Conservation (phyloP, 2,329 filamentous ascomycete species). For the Chalaropsis thielavioides region DNA sequence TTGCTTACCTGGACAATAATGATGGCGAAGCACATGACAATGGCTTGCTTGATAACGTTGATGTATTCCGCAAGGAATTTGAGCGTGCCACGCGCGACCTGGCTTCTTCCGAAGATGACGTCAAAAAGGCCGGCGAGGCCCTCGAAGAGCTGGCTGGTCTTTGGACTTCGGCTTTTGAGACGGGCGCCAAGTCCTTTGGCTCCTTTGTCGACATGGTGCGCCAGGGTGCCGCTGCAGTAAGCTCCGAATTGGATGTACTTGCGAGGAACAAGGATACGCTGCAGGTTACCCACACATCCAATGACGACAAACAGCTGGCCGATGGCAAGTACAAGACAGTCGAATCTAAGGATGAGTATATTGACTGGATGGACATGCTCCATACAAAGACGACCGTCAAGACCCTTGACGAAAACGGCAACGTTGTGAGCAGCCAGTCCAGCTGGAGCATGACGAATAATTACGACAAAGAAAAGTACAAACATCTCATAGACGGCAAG, state of each 20-base stretch:
- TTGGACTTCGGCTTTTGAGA: conserved; percentile 25
- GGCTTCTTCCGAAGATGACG: conserved; percentile 20
- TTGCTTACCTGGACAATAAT: background rate
- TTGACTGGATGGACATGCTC: conserved; percentile 31
- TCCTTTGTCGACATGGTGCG: conserved; percentile 26
- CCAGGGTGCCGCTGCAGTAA: conserved; percentile 21
- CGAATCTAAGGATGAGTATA: conserved; percentile 29
- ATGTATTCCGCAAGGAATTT: conserved; percentile 24
- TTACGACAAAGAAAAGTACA: conserved; percentile 17
- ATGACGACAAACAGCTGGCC: conserved; percentile 1
- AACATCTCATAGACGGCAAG: conserved; percentile 10
- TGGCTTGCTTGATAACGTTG: conserved; percentile 21
- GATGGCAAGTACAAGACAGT: conserved; percentile 24
- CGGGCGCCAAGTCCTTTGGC: conserved; percentile 29
- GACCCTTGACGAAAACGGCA: conserved; percentile 29
- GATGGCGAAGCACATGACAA: background rate
- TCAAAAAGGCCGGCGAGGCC: conserved; percentile 22
- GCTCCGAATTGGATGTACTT: conserved; percentile 14
- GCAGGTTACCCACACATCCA: background rate
- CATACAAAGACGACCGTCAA: conserved; percentile 30
- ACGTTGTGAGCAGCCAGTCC: conserved; percentile 29
- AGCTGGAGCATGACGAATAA: conserved; percentile 16
- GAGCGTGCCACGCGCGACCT: conserved; percentile 17
- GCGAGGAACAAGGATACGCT: conserved; percentile 3
- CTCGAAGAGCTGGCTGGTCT: conserved; percentile 11